These are phyloP conservation scores for Rauvolfia tetraphylla DNA, from an alignment of 257 asterid genomes.

Conservation along the genomic window DNA sequence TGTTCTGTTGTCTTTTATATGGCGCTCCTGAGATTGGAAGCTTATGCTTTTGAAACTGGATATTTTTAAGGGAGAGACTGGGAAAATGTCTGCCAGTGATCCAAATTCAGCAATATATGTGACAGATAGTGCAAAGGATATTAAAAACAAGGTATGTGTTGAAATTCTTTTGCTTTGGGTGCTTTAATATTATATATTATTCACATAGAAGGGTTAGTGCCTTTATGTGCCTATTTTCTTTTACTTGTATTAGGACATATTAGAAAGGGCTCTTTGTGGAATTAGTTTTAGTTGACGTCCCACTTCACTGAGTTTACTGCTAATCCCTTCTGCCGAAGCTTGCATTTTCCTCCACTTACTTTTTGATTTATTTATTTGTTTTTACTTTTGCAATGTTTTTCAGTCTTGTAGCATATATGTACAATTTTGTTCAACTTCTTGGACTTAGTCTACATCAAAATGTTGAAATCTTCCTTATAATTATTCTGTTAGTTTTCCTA, in stretches of 20 bases:
- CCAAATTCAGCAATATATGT: constrained; percentile 92
- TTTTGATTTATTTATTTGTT: not conserved
- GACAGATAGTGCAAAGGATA: constrained; percentile 80
- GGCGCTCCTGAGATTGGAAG: not conserved
- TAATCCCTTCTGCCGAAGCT: not conserved
- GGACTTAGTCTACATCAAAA: not conserved
- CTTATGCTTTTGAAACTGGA: not conserved
- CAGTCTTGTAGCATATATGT: not conserved
- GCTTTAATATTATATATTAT: not conserved
- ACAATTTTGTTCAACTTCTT: not conserved
- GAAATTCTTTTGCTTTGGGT: not conserved
- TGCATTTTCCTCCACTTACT: constrained; percentile 2
- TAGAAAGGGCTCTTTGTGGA: not conserved
- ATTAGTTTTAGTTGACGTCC: not conserved
- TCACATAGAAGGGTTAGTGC: not conserved
- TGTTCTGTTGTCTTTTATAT: not conserved
- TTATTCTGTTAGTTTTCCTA: not conserved
- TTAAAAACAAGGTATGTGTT: constrained; percentile 67
- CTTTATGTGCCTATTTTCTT: not conserved
- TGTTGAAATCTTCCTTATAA: not conserved
- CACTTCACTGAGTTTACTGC: not conserved
- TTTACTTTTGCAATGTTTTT: too few species aligned
- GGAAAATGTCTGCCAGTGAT: constrained; percentile 95
- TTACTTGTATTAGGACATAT: not conserved
- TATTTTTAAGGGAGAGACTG: constrained; percentile 76